A percentile compares a stretch with the other conserved stretches of the same genome.
Conservation (phyloP, 2,329 filamentous ascomycete genomes). For the Sarocladium kiliense region DNA sequence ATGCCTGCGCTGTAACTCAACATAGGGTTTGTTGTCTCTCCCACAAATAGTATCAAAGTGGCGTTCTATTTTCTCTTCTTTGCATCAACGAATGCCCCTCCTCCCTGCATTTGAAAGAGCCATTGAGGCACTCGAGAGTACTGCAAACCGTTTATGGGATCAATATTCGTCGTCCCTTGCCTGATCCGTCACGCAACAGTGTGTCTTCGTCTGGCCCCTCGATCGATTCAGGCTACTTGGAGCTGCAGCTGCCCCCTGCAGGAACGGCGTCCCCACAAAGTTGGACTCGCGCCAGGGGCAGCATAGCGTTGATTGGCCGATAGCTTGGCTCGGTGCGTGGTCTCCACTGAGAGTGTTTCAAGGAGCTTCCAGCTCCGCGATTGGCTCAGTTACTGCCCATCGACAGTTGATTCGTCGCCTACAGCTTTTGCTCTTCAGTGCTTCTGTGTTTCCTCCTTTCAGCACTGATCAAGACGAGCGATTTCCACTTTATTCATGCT, state of each 20-base stretch:
- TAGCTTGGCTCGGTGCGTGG: neutral
- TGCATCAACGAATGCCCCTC: no score
- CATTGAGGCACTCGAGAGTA: neutral
- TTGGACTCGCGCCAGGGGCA: neutral
- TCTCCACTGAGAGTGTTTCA: conserved; percentile 6
- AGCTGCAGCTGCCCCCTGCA: neutral
- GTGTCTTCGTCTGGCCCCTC: neutral
- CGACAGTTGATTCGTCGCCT: neutral
- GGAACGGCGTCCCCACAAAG: neutral
- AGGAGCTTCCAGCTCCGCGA: neutral
- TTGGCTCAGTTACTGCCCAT: neutral
- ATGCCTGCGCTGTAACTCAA: no score
- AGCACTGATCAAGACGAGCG: neutral
- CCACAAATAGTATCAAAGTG: no score
- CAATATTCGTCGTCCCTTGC: neutral
- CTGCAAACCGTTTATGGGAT: no score
- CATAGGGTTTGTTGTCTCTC: no score
- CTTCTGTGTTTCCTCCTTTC: neutral
- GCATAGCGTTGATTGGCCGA: neutral
- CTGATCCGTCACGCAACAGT: no score
- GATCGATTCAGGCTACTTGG: conserved; percentile 6
- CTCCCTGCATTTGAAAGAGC: neutral
- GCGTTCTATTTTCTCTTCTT: no score
- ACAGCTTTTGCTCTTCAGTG: neutral
- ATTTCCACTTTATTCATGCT: neutral